A percentile compares a stretch with the other conserved stretches of the same genome.
Evolutionary conservation across 345 rosid species (phyloP).

Genomic region (Acer saccharum): DNA sequence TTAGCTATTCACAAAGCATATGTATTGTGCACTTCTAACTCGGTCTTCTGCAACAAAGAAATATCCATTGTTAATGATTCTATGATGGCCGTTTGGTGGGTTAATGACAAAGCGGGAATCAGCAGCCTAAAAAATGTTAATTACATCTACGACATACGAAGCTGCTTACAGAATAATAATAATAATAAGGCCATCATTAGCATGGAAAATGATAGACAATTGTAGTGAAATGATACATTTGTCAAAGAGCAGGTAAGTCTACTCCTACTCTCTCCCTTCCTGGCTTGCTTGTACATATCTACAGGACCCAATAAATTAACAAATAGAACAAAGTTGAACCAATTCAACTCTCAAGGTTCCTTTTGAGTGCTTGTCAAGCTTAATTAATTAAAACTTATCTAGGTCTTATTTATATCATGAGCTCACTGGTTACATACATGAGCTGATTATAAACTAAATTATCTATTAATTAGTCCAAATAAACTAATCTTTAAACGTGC

Average conservation of each 20-base stretch:
- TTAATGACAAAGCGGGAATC: too few relatives aligned
- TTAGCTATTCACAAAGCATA: too few relatives aligned
- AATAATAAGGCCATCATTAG: background rate
- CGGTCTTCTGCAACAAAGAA: too few relatives aligned
- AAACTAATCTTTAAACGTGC: too few relatives aligned
- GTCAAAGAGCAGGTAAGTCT: conserved; percentile 41
- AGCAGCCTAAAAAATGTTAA: too few relatives aligned
- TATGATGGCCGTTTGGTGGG: too few relatives aligned
- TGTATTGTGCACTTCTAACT: too few relatives aligned
- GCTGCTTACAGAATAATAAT: too few relatives aligned
- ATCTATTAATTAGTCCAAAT: too few relatives aligned
- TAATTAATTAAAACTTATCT: background rate
- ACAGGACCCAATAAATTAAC: background rate
- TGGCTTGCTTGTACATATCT: conserved; percentile 22
- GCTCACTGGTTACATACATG: background rate
- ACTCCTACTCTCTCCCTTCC: conserved; percentile 16
- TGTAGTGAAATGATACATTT: background rate
- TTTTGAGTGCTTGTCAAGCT: background rate
- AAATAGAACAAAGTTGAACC: background rate
- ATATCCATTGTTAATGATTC: too few relatives aligned
- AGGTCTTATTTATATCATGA: background rate
- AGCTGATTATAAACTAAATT: background rate
- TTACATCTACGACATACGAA: too few relatives aligned
- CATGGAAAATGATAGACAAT: background rate
- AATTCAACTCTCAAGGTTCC: background rate